Evolutionary conservation across 2,329 filamentous ascomycete species (phyloP).

Genomic region (Monilinia polystroma): DNA sequence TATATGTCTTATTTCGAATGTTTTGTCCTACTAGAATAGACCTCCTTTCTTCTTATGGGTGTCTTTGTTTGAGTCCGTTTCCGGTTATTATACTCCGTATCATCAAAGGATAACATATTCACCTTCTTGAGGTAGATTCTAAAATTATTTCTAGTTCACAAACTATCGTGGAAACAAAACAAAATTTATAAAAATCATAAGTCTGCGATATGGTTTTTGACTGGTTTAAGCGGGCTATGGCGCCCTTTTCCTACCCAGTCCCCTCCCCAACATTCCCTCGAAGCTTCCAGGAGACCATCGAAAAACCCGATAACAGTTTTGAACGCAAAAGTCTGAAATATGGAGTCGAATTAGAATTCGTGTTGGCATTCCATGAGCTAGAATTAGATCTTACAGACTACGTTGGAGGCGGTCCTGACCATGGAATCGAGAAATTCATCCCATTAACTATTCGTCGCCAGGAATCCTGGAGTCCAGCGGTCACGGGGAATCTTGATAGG

Average conservation of each 20-base stretch:
- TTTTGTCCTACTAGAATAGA: not conserved
- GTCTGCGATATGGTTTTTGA: slow-evolving; percentile 5
- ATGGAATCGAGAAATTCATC: slow-evolving; percentile 24
- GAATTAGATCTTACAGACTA: slow-evolving; percentile 24
- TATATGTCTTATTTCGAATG: not conserved
- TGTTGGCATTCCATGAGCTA: slow-evolving; percentile 33
- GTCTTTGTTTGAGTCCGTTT: slow-evolving; percentile 21
- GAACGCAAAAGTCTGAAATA: slow-evolving; percentile 22
- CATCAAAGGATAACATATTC: slow-evolving; percentile 16
- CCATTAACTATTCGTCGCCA: slow-evolving; percentile 22
- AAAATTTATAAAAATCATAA: not conserved
- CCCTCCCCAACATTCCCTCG: not conserved
- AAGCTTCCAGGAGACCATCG: not conserved
- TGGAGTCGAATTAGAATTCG: slow-evolving; percentile 34
- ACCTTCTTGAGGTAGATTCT: not conserved
- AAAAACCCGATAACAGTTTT: not conserved
- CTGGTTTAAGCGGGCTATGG: not conserved
- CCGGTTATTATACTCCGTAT: not conserved
- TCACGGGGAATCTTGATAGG: not conserved
- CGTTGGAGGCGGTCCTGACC: not conserved
- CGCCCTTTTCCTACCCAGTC: not conserved
- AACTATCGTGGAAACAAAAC: not conserved
- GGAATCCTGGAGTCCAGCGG: slow-evolving; percentile 21
- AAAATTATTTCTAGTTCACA: not conserved
- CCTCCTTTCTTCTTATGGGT: not conserved